Evolutionary conservation across 2,329 filamentous ascomycete species (phyloP).

Genomic region (Penicillium sp.): DNA sequence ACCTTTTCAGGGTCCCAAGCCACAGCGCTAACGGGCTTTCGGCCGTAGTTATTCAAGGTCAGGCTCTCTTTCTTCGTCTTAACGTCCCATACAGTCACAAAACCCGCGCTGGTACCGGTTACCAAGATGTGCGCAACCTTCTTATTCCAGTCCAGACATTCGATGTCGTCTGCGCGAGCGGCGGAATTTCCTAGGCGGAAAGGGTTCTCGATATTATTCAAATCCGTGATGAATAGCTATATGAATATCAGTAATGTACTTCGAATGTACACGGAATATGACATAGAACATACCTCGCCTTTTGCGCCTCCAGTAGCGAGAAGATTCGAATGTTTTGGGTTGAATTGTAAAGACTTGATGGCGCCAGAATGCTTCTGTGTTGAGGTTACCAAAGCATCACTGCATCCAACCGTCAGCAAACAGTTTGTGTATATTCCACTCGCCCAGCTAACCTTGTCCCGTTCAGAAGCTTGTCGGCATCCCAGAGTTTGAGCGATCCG

Average conservation of each 20-base stretch:
- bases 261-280: background rate
- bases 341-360: conserved; percentile 95
- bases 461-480: conserved; percentile 66
- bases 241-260: background rate
- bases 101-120: conserved; percentile 86
- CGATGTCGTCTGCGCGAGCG: conserved; percentile 88
- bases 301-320: conserved; percentile 90
- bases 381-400: conserved; percentile 77
- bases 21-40: conserved; percentile 91
- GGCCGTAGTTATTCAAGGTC: conserved; percentile 81
- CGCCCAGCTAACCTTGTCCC: conserved; percentile 44
- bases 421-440: background rate
- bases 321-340: conserved; percentile 84
- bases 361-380: conserved; percentile 87
- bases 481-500: conserved; percentile 89
- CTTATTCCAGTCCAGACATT: conserved; percentile 97
- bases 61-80: conserved; percentile 97
- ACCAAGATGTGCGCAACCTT: conserved; percentile 96
- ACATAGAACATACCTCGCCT: conserved; percentile 59
- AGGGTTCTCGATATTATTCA: conserved; percentile 82
- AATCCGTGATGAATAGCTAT: conserved; percentile 82
- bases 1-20: conserved; percentile 94
- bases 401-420: conserved; percentile 20
- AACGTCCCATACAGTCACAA: conserved; percentile 97
- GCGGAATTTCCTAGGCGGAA: conserved; percentile 85